Evolutionary conservation across 2,329 filamentous ascomycete species (phyloP).

Genomic region (Aspergillus japonicus): DNA sequence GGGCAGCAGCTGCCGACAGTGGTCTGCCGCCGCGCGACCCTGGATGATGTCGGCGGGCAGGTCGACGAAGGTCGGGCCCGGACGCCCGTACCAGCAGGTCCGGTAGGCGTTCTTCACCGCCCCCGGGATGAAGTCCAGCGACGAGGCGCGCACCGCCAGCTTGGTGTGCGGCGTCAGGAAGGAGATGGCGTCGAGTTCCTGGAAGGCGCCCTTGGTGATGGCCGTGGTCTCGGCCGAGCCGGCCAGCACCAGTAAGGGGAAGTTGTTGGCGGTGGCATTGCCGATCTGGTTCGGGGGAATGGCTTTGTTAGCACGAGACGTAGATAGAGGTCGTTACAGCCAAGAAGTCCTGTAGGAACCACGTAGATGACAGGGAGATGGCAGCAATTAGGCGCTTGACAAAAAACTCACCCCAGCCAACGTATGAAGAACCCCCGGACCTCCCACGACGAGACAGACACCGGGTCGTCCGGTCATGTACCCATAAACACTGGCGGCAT

Average conservation of each 20-base stretch:
- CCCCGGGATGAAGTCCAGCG: conserved; percentile 47
- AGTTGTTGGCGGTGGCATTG: conserved; percentile 55
- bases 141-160: conserved; percentile 48
- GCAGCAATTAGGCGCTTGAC: no score
- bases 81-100: conserved; percentile 54
- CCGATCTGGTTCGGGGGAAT: conserved; percentile 36
- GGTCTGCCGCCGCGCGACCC: conserved; percentile 27
- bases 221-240: conserved; percentile 55
- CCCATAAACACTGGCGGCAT: conserved; percentile 59
- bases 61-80: conserved; percentile 55
- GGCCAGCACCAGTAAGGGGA: conserved; percentile 55
- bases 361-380: no score
- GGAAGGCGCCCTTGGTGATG: conserved; percentile 55
- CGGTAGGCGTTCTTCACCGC: conserved; percentile 54
- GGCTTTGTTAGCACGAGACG: no score
- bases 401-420: conserved; percentile 52
- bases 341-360: no score
- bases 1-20: conserved; percentile 11
- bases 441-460: conserved; percentile 59
- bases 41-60: conserved; percentile 58
- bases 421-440: conserved; percentile 58
- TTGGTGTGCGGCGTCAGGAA: conserved; percentile 56
- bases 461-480: conserved; percentile 58
- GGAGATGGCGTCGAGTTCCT: conserved; percentile 57
- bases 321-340: no score